Base-by-base conservation (phyloP, 2,329 filamentous ascomycete species). In the Trichophyton mentagrophytes region DNA sequence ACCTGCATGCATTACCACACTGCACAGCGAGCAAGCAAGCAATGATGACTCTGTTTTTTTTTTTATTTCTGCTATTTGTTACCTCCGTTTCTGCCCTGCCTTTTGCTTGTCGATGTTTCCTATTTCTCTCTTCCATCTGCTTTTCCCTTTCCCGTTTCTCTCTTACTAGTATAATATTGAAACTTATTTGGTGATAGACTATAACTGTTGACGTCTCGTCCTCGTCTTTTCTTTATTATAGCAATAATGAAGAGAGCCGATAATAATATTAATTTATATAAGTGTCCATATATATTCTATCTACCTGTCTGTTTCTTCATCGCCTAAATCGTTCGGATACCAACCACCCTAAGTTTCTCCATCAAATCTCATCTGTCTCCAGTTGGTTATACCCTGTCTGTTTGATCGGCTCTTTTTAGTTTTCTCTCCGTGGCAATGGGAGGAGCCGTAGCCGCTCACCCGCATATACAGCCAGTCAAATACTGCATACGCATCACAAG, bases 121-220 rank as follows among this genome's bases (percentile, higher is more conserved):
- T 25, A 47, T 47, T 13, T 47, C 17, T 47, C 17, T 47, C 17
- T 47, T 47, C 20, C 20, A 11, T 22, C 13, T 47, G 17, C 44
- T 25, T 47, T 22, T 47, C 9, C 33, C 11, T 38, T 38, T 38
- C 33, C 33, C 33, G 33, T n/a, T 38, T 47, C 20, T 47, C 44
- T 47, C 44, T 53, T 33, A 33, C 49, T 33, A 27, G 49, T 53
- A 53, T 53, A 53, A 53, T 33, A 53, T 53, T 53, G 49, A 53
- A 33, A 53, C 49, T 53, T 53, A 53, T 30, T 33, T 53, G 49
- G 49, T 53, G 49, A 53, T 53, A 53, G 49, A 53, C 49, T 53
- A 53, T 30, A 30, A 15, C 6, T 53, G 49, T 53, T 33, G 49
- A 53, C 22, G 49, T 30, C 13, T 53, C 25, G 11, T 53, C 22